Evolutionary conservation across 176 grass and related monocot species (phyloP), one percentile per base, ranked within the genome.

Genomic region (Puya raimondii): DNA sequence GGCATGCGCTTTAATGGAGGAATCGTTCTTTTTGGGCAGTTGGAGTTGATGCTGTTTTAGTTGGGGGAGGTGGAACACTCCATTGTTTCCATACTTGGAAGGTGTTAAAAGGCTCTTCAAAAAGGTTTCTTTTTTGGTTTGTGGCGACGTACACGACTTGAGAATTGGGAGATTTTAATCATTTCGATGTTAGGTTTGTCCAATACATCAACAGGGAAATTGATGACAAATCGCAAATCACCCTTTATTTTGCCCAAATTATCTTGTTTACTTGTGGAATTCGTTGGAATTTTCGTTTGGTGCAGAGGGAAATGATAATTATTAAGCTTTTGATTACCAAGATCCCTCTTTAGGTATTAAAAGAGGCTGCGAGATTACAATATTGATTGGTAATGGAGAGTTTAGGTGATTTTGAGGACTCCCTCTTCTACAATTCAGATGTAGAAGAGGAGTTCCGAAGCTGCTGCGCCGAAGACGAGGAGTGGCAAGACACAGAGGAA

Each of bases 401-500:
- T 27, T 53, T 80, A 42, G 22, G 52, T 16, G 47, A 26, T 79
- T 67, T 54, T 27, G 72, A 80, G 4, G 78, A 85, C 49, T 72
- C 47, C 2, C 17, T 73, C 14, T 73, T 80, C 72, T 72, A 72
- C 25, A 80, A 76, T 76, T 76, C 72, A 1, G 77, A 80, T 76
- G 72, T 47, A 16, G 77, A 91, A 48, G 94, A 99, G 0, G 95
- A 99, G 51, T 94, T 88, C 75, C 81, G 78, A 79, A 99, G 90
- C 78, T 99, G 90, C 70, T 86, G 82, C 17, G 85, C 81, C 12
- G 88, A 91, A 12, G 91, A 91, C 8, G 94, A 99, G 63, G 85
- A 94, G 78, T 99, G 95, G 95, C 76, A 99, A 74, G 95, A 94
- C 65, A 88, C 95, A 0, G 90, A 99, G 76, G 95, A 99, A 48